Percentiles rank a stretch among this genome's conserved stretches.
Conservation (phyloP, 768 basidiomycete species). For the Tylopilus sp. region DNA sequence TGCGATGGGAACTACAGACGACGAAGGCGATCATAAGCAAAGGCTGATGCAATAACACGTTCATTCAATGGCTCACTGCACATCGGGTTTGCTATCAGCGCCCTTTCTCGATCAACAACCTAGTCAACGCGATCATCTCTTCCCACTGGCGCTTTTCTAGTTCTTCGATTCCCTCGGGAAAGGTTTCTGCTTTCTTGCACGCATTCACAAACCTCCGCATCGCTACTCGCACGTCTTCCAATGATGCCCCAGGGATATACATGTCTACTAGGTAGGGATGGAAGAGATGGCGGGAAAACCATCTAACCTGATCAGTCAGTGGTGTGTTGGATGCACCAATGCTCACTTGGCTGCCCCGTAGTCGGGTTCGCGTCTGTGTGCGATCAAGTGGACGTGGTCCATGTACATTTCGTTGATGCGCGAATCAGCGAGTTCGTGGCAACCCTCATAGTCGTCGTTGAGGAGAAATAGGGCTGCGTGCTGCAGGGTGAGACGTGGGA, state of each 20-base stretch:
- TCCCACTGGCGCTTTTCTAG: conserved; percentile 18
- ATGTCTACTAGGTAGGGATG: conserved; percentile 16
- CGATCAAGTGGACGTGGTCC: conserved; percentile 22
- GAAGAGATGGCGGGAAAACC: conserved; percentile 15
- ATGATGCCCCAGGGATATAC: conserved; percentile 9
- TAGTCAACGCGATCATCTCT: conserved; percentile 18
- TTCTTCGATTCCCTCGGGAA: conserved; percentile 9
- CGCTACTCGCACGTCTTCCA: conserved; percentile 6
- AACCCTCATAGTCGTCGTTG: conserved; percentile 19
- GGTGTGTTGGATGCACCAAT: neutral
- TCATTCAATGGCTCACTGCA: neutral
- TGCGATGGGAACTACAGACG: no score
- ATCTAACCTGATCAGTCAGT: conserved; percentile 5
- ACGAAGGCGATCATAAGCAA: no score
- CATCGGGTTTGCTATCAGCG: neutral
- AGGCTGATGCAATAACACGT: no score
- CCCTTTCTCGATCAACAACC: conserved; percentile 10
- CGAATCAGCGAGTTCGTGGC: conserved; percentile 18
- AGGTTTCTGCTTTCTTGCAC: conserved; percentile 9
- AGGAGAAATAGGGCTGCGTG: conserved; percentile 18
- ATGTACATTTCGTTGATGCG: conserved; percentile 20
- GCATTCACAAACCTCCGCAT: conserved; percentile 12
- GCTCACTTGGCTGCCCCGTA: conserved; percentile 15
- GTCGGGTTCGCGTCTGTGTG: conserved; percentile 25
- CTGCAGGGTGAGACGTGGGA: neutral